These are phyloP conservation scores for Chlorella sp. DNA, from an alignment of 139 green algal species.

Conservation along the genomic window DNA sequence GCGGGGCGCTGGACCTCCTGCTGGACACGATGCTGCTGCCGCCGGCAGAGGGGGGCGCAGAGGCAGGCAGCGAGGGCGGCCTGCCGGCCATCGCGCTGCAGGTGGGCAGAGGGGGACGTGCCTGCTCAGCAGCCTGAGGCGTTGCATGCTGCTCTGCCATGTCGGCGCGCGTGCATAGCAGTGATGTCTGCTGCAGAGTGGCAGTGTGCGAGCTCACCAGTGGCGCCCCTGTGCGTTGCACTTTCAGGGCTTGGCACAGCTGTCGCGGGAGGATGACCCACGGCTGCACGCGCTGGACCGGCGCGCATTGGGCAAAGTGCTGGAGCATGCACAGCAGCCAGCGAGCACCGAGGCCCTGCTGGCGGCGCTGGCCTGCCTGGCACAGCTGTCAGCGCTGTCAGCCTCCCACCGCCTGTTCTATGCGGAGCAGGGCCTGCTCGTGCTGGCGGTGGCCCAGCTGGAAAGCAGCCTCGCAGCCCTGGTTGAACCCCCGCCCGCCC, in stretches of 20 bases:
- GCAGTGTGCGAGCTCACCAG: background rate
- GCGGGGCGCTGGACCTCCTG: conserved; percentile 37
- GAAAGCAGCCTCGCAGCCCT: background rate
- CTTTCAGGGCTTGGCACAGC: conserved; percentile 8
- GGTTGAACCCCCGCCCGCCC: background rate
- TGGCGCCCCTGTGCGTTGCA: background rate
- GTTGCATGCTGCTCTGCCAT: background rate
- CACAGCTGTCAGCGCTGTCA: background rate
- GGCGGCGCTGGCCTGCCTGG: conserved; percentile 7
- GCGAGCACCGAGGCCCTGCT: background rate
- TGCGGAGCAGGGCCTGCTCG: conserved; percentile 11
- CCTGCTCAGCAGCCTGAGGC: background rate
- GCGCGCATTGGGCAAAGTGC: background rate
- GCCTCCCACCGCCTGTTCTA: background rate
- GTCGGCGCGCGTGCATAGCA: background rate
- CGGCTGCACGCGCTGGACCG: conserved; percentile 19
- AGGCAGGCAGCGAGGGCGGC: no score
- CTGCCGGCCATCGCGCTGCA: background rate
- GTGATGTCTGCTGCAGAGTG: background rate
- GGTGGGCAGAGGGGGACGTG: background rate
- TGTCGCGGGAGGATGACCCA: conserved; percentile 20
- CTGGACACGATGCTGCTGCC: conserved; percentile 9
- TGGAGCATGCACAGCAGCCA: conserved; percentile 16
- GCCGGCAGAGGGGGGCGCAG: no score
- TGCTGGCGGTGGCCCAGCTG: conserved; percentile 9